Conservation (phyloP, 2,329 filamentous ascomycete species). For the Alternaria conjuncta region DNA sequence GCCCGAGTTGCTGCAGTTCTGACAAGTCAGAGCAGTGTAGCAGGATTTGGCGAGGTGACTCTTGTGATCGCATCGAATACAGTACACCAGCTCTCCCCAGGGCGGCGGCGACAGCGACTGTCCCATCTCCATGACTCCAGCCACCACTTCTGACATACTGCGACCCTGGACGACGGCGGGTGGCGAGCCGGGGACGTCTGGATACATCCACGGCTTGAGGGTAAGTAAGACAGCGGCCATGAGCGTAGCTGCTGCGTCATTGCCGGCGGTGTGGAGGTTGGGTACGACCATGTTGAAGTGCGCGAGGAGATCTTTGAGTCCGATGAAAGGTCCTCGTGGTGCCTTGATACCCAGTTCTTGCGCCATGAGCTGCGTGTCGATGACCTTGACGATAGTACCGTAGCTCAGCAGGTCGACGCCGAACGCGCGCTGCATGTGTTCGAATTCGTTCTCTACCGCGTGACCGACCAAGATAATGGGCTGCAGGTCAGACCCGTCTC, state of each 20-base stretch:
- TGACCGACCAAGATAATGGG: constrained; percentile 28
- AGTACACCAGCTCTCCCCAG: constrained; percentile 10
- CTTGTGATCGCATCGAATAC: constrained; percentile 14
- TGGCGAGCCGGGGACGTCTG: background rate
- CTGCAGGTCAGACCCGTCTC: background rate
- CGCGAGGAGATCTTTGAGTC: constrained; percentile 12
- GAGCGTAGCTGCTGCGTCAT: constrained; percentile 19
- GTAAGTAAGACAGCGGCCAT: constrained; percentile 20
- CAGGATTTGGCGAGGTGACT: constrained; percentile 12
- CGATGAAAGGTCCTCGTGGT: constrained; percentile 10
- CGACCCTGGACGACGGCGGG: background rate
- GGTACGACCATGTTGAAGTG: constrained; percentile 16
- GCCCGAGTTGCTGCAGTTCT: constrained; percentile 1
- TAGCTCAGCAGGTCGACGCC: constrained; percentile 12
- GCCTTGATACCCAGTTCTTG: constrained; percentile 7
- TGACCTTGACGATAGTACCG: constrained; percentile 22
- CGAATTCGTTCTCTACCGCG: constrained; percentile 18
- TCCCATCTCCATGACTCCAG: background rate
- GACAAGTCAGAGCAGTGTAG: constrained; percentile 4
- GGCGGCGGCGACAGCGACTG: constrained; percentile 1
- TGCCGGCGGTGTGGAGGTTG: constrained; percentile 23
- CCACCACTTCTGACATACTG: background rate
- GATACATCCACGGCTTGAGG: constrained; percentile 10
- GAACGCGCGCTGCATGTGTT: constrained; percentile 13
- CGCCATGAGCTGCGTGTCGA: constrained; percentile 27